Percentiles rank a stretch among this genome's conserved stretches.
These are phyloP conservation scores for Saccharomycopsis capsularis DNA, from an alignment of 805 yeast genomes.

Conservation along the genomic window DNA sequence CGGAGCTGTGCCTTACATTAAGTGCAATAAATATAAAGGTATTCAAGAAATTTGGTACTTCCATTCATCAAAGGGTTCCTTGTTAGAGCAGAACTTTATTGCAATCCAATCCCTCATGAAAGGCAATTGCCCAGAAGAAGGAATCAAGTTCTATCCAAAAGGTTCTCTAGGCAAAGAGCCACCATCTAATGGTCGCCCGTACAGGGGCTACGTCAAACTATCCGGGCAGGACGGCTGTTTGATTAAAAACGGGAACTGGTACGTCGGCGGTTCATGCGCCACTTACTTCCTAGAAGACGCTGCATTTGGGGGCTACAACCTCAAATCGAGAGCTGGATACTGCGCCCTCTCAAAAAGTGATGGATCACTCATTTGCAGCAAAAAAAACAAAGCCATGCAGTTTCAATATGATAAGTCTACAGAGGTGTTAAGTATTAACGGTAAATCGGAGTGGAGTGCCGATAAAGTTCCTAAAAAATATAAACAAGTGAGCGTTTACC, in stretches of 20 bases:
- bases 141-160: constrained; percentile 72
- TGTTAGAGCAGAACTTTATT: constrained; percentile 54
- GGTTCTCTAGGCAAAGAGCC: constrained; percentile 27
- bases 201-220: constrained; percentile 43
- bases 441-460: constrained; percentile 56
- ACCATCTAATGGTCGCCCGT: constrained; percentile 28
- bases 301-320: constrained; percentile 64
- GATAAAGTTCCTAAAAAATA: constrained; percentile 36
- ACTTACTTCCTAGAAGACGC: constrained; percentile 52
- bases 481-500: constrained; percentile 42
- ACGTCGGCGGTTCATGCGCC: constrained; percentile 76
- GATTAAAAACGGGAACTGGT: constrained; percentile 84
- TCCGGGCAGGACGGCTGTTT: constrained; percentile 61
- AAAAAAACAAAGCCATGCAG: constrained; percentile 40
- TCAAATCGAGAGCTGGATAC: constrained; percentile 65
- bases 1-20: constrained; percentile 50
- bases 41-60: constrained; percentile 66
- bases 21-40: constrained; percentile 48
- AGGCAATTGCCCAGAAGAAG: constrained; percentile 20
- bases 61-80: constrained; percentile 66
- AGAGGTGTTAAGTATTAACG: constrained; percentile 52
- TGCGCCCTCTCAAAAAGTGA: constrained; percentile 45
- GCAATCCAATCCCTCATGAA: constrained; percentile 41
- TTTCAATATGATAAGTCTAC: constrained; percentile 46
- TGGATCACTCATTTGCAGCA: constrained; percentile 31